A percentile compares a stretch with the other conserved stretches of the same genome.
These are phyloP conservation scores for Oryza rufipogon DNA, from an alignment of 176 grass and related monocot species.

Conservation along the genomic window DNA sequence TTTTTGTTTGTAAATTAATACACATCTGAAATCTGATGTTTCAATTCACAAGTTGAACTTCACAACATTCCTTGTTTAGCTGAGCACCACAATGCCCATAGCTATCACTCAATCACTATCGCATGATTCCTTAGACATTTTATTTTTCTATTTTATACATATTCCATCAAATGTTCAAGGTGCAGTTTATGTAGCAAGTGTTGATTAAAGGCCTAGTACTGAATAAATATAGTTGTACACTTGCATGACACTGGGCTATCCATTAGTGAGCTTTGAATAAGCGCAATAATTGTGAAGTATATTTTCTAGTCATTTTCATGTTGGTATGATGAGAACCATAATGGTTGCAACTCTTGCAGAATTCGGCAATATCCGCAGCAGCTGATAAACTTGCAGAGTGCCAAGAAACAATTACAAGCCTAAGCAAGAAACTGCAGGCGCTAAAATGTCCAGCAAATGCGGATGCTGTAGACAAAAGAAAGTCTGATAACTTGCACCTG, in stretches of 20 bases:
- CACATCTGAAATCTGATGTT: conserved; percentile 1
- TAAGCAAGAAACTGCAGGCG: conserved; percentile 57
- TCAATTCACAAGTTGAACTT: not conserved
- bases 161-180: not conserved
- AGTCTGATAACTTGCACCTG: not conserved
- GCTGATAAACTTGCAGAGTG: conserved; percentile 62
- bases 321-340: conserved; percentile 12
- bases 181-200: not conserved
- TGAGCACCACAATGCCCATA: not conserved
- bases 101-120: not conserved
- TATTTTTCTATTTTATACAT: not conserved
- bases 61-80: not conserved
- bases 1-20: not conserved
- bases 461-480: conserved; percentile 34
- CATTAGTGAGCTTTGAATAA: conserved; percentile 1
- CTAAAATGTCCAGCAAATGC: conserved; percentile 40
- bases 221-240: not conserved
- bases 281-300: not conserved
- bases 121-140: conserved; percentile 15
- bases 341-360: conserved; percentile 40
- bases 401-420: conserved; percentile 56
- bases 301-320: not conserved
- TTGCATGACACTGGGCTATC: not conserved
- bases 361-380: conserved; percentile 41
- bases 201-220: not conserved